phyloP scores from a whole-genome alignment of 352 stramenopile species.

The Phytophthora podocarpi region DNA sequence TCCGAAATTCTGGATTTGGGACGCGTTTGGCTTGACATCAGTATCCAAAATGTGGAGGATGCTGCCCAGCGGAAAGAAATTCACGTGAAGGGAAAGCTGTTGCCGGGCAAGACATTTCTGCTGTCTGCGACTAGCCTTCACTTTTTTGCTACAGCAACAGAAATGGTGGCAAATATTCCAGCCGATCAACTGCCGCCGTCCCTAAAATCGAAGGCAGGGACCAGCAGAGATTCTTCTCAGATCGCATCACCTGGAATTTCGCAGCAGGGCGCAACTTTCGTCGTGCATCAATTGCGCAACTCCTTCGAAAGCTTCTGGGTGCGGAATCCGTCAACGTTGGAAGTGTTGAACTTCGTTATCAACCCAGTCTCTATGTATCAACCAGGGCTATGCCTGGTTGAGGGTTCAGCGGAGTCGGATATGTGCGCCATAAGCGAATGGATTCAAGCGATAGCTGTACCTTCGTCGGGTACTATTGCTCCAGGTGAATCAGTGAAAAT shows the following conservation, averaged over 20 bases:
- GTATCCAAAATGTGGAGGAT: conserved; percentile 63
- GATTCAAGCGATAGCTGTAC: conserved; percentile 73
- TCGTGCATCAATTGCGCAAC: conserved; percentile 72
- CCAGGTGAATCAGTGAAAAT: conserved; percentile 82
- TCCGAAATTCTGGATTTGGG: conserved; percentile 69
- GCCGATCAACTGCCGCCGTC: conserved; percentile 46
- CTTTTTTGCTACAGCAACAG: conserved; percentile 74
- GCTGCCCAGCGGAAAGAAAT: conserved; percentile 73
- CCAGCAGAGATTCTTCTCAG: conserved; percentile 39
- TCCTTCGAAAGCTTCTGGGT: conserved; percentile 82
- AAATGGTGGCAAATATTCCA: conserved; percentile 57
- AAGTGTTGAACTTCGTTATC: conserved; percentile 80
- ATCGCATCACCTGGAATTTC: conserved; percentile 26
- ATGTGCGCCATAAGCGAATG: conserved; percentile 82
- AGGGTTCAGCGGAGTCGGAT: conserved; percentile 54
- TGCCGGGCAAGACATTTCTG: conserved; percentile 83
- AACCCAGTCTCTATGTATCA: conserved; percentile 70
- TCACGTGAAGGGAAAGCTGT: conserved; percentile 70
- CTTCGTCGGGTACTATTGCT: conserved; percentile 71
- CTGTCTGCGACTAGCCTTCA: conserved; percentile 80
- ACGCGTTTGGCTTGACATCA: conserved; percentile 70
- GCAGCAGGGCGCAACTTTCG: conserved; percentile 25
- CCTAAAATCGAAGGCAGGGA: conserved; percentile 49
- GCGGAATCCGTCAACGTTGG: conserved; percentile 68
- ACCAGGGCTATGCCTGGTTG: conserved; percentile 66